Evolutionary conservation across 2,329 filamentous ascomycete species (phyloP), one percentile per base, ranked within the genome.

Genomic region (Aspergillus latus): DNA sequence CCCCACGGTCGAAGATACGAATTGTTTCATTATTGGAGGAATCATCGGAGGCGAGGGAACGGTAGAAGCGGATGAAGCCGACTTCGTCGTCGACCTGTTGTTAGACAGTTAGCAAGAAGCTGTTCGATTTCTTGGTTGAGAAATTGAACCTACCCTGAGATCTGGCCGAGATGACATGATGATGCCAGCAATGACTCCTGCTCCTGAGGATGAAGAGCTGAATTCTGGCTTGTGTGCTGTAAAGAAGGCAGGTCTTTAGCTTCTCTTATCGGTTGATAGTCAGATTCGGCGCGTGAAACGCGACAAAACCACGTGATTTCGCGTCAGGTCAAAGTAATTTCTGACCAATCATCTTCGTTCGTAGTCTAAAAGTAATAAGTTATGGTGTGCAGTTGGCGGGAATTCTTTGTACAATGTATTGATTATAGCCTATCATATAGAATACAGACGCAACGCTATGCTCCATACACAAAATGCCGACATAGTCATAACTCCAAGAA

Each of bases 41-140:
- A 4, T 48, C 40, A 32, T 58, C 50, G 6, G 50, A 21, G 32
- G 91, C 86, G 2, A 99, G 82, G n/a, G 87, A 88, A 66, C 93
- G 93, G 81, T 95, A 99, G 78, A 92, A 96, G 65, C 88, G 90
- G 77, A 97, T 97, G 80, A 99, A 99, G 64, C 93, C 92, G 69
- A 88, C 87, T 79, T 99, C 94, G 71, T 99, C 94, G 69, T 99
- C 95, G 72, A 97, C 90, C 89, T 92, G 39, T 7, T 13, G n/a
- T 26, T 21, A 21, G 21, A 21, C 21, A 21, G 30, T 47, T 15
- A 34, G 44, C n/a, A 30, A 8, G n/a, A 47, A 26, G 44, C 13
- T 47, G 7, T 47, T 13, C 4, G 15, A 5, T 34, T 37, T 9
- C 10, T 37, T 5, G 26, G 7, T 30, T 10, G 1, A 16, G 8